A percentile compares a stretch with the other conserved stretches of the same genome.
These are phyloP conservation scores for Dryas alaskensis DNA, from an alignment of 306 rosid species.

Conservation along the genomic window DNA sequence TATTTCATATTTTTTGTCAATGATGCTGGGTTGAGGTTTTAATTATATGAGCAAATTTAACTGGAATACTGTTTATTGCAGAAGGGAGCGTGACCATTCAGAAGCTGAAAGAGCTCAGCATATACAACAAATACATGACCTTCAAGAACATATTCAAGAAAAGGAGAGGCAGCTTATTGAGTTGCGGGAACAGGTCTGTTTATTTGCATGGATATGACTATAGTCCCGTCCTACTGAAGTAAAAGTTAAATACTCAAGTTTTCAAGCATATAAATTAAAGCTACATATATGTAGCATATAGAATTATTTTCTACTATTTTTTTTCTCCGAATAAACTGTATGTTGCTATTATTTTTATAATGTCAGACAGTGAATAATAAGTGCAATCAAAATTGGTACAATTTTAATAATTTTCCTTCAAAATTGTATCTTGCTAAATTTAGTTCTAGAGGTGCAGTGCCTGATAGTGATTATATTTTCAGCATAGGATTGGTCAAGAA, in stretches of 20 bases:
- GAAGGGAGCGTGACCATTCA: conserved; percentile 93
- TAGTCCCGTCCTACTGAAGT: conserved; percentile 10
- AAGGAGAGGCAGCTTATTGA: conserved; percentile 90
- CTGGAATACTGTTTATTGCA: conserved; percentile 32
- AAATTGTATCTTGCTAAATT: conserved; percentile 7
- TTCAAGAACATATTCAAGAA: conserved; percentile 91
- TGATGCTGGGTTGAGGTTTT: conserved; percentile 14
- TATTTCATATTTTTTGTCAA: background rate
- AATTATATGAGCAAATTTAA: conserved; percentile 6
- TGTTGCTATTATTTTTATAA: conserved; percentile 2
- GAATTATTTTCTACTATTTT: background rate
- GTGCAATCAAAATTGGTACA: conserved; percentile 11
- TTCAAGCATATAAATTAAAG: background rate
- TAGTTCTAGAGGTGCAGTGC: conserved; percentile 2
- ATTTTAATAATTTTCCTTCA: background rate
- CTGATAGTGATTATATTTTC: conserved; percentile 43
- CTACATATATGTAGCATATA: background rate
- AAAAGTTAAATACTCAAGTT: background rate
- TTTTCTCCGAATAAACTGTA: background rate
- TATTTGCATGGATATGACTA: conserved; percentile 8
- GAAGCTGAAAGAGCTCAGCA: conserved; percentile 98
- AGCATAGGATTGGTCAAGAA: conserved; percentile 94
- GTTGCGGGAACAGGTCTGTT: conserved; percentile 82
- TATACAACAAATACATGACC: conserved; percentile 76
- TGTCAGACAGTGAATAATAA: background rate